Percentiles rank a stretch among this genome's conserved stretches.
These are phyloP conservation scores for Pinus albicaulis DNA, from an alignment of 75 land plant genomes.

Conservation along the genomic window DNA sequence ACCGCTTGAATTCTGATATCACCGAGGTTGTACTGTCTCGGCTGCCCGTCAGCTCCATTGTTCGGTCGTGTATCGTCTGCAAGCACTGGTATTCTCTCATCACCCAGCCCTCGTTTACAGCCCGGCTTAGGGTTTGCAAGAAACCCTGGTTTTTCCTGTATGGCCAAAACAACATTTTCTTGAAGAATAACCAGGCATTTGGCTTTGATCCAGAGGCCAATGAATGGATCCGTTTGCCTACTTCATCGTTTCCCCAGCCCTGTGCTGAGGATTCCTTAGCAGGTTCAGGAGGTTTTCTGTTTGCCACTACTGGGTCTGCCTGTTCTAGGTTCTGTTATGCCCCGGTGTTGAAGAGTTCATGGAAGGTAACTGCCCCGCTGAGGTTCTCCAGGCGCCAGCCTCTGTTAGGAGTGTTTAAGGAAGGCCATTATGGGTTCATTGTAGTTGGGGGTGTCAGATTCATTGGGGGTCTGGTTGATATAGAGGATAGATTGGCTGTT, in stretches of 20 bases:
- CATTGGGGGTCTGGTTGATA: constrained; percentile 46
- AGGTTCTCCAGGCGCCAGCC: constrained; percentile 44
- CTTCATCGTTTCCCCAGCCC: constrained; percentile 5
- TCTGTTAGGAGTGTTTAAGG: constrained; percentile 40
- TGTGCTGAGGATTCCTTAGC: constrained; percentile 21
- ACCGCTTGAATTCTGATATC: constrained; percentile 33
- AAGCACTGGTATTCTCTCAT: constrained; percentile 49
- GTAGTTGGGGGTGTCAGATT: constrained; percentile 62
- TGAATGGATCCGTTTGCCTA: constrained; percentile 44
- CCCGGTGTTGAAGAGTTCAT: constrained; percentile 18
- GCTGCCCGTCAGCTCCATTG: constrained; percentile 45
- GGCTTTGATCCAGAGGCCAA: constrained; percentile 57
- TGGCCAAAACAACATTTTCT: constrained; percentile 49
- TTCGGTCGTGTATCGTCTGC: constrained; percentile 49
- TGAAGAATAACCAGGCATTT: constrained; percentile 51
- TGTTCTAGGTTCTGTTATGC: constrained; percentile 24
- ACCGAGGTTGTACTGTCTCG: constrained; percentile 45
- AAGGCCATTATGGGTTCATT: constrained; percentile 16
- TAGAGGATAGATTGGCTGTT: constrained; percentile 47
- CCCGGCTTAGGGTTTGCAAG: constrained; percentile 14
- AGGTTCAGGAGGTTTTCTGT: constrained; percentile 36
- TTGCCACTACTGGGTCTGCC: constrained; percentile 21
- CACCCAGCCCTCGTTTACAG: constrained; percentile 36
- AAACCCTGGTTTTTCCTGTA: constrained; percentile 62
- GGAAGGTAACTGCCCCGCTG: constrained; percentile 46